Conservation (phyloP, 2,329 filamentous ascomycete genomes). For the Apiospora arundinis region DNA sequence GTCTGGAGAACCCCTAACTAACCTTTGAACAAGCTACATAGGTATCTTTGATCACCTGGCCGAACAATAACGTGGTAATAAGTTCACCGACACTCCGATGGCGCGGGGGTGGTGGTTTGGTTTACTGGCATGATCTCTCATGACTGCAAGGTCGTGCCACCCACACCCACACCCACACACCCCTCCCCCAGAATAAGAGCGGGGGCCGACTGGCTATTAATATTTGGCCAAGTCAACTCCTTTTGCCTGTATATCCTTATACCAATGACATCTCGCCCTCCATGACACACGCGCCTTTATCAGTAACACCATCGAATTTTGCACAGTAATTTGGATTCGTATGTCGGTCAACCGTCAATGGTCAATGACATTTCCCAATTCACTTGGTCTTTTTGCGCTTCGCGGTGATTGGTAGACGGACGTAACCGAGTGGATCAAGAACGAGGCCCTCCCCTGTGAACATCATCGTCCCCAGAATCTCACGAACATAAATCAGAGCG, state of each 20-base stretch:
- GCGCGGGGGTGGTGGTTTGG: neutral
- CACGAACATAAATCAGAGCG: neutral
- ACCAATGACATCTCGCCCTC: neutral
- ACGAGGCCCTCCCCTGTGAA: neutral
- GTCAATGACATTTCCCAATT: neutral
- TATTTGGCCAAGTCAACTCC: neutral
- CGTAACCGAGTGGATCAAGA: neutral
- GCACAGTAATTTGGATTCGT: neutral
- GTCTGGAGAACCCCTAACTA: neutral
- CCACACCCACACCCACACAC: neutral
- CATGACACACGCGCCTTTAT: neutral
- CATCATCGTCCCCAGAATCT: neutral
- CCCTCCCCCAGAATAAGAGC: neutral
- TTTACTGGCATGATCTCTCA: neutral
- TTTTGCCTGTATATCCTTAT: neutral
- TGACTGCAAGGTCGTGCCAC: neutral
- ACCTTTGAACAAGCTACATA: neutral
- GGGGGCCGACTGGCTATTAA: neutral
- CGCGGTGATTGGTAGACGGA: neutral
- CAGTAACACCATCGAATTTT: neutral
- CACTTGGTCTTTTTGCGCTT: neutral
- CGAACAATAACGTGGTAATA: neutral
- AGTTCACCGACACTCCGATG: neutral
- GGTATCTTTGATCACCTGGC: neutral
- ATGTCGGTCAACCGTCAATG: neutral